A percentile compares a stretch with the other conserved stretches of the same genome.
These are phyloP conservation scores for Tricholoma terreum DNA, from an alignment of 768 basidiomycete species.

Conservation along the genomic window DNA sequence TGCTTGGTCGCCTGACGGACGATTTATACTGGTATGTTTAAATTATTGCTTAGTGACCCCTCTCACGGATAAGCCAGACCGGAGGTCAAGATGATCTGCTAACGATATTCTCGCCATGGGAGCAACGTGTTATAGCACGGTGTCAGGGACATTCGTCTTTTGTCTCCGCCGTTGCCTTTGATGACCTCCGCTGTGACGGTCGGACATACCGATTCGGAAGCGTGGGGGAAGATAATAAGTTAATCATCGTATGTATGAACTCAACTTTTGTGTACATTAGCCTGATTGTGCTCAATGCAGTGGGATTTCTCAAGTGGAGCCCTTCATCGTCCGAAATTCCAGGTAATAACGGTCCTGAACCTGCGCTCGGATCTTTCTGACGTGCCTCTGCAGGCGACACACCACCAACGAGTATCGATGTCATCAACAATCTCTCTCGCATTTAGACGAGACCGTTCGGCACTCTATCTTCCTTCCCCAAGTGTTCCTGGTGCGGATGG, in stretches of 20 bases:
- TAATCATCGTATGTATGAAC: slow-evolving; percentile 66
- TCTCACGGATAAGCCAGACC: slow-evolving; percentile 45
- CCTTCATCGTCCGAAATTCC: slow-evolving; percentile 83
- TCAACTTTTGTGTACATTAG: neutral
- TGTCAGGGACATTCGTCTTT: slow-evolving; percentile 98
- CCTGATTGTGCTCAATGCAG: slow-evolving; percentile 35
- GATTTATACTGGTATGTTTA: slow-evolving; percentile 76
- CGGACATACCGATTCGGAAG: slow-evolving; percentile 93
- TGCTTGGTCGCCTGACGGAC: slow-evolving; percentile 93
- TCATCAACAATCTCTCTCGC: slow-evolving; percentile 76
- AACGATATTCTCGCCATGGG: slow-evolving; percentile 93
- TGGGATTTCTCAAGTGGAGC: slow-evolving; percentile 95
- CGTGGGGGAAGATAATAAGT: slow-evolving; percentile 94
- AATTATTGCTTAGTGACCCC: slow-evolving; percentile 5
- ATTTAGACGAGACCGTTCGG: slow-evolving; percentile 61
- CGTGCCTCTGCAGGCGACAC: slow-evolving; percentile 38
- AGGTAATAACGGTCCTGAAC: slow-evolving; percentile 31
- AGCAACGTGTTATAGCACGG: slow-evolving; percentile 89
- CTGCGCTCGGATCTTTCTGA: neutral
- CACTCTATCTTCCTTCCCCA: slow-evolving; percentile 49
- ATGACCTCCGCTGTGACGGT: slow-evolving; percentile 83
- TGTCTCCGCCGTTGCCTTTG: slow-evolving; percentile 86
- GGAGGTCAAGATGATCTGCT: slow-evolving; percentile 97
- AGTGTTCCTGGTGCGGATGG: slow-evolving; percentile 37
- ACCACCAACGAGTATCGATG: slow-evolving; percentile 74